Evolutionary conservation across 805 yeast species (phyloP).

Genomic region (Ogataea kodamae): DNA sequence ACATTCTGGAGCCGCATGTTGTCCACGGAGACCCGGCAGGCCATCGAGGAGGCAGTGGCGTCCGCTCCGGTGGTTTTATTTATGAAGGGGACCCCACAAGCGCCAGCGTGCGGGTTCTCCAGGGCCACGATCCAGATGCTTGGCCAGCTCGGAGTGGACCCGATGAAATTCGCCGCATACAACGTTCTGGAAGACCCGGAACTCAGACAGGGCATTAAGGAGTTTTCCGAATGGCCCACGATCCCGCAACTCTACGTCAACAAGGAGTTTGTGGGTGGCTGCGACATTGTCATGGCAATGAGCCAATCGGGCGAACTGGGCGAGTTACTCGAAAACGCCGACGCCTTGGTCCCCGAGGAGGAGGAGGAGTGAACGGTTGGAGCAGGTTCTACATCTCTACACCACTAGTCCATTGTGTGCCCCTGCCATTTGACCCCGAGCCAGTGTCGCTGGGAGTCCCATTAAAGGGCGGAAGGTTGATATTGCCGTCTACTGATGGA

Average conservation of each 20-base stretch:
- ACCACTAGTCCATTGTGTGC: constrained; percentile 17
- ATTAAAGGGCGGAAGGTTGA: constrained; percentile 19
- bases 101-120: constrained; percentile 97
- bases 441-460: constrained; percentile 17
- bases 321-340: constrained; percentile 73
- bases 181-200: constrained; percentile 94
- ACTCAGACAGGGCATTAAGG: constrained; percentile 92
- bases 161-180: constrained; percentile 92
- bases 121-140: constrained; percentile 89
- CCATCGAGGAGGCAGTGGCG: constrained; percentile 79
- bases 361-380: no score
- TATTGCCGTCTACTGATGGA: constrained; percentile 11
- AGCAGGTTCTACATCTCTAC: no score
- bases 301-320: constrained; percentile 87
- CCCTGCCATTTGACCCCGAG: constrained; percentile 24
- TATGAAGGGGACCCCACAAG: constrained; percentile 98
- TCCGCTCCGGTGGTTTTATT: constrained; percentile 94
- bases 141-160: constrained; percentile 97
- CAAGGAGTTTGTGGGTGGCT: constrained; percentile 94
- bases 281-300: constrained; percentile 92
- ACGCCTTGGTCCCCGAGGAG: constrained; percentile 78
- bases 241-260: constrained; percentile 93
- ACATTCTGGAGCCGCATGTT: no score
- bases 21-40: constrained; percentile 74
- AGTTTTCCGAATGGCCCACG: constrained; percentile 96